These are phyloP conservation scores for Rhododendron ovatum DNA, from an alignment of 148 eudicot genomes.

Conservation along the genomic window DNA sequence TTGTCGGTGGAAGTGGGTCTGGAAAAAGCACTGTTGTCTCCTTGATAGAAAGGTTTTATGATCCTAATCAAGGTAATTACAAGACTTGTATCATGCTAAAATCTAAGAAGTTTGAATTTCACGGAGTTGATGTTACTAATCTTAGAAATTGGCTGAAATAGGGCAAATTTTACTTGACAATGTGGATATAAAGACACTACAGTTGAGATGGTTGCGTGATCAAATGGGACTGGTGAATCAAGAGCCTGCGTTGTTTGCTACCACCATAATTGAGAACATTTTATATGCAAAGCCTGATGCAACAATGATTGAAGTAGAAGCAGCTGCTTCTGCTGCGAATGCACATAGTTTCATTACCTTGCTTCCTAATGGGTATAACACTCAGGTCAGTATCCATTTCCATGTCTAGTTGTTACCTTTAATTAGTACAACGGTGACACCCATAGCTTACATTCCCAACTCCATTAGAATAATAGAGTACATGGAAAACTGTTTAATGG, in stretches of 20 bases:
- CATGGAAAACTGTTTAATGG: not conserved
- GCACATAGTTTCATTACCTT: slow-evolving; percentile 90
- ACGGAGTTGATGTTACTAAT: not conserved
- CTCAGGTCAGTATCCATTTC: slow-evolving; percentile 56
- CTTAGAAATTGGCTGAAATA: slow-evolving; percentile 18
- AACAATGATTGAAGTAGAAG: slow-evolving; percentile 85
- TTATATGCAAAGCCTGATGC: slow-evolving; percentile 91
- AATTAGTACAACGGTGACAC: not conserved
- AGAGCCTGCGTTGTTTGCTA: slow-evolving; percentile 98
- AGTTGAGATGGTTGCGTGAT: slow-evolving; percentile 80
- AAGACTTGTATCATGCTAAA: not conserved
- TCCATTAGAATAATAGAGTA: not conserved
- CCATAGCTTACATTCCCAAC: not conserved
- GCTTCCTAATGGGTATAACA: slow-evolving; percentile 95
- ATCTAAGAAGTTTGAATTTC: not conserved
- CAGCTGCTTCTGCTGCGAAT: slow-evolving; percentile 90
- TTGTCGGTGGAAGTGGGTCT: slow-evolving; percentile 98
- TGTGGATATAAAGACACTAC: slow-evolving; percentile 79
- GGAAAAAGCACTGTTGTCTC: slow-evolving; percentile 98
- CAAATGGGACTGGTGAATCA: slow-evolving; percentile 97
- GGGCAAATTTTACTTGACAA: slow-evolving; percentile 86
- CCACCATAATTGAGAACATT: slow-evolving; percentile 93
- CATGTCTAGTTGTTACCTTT: not conserved
- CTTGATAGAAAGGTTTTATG: slow-evolving; percentile 92
- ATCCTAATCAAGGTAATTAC: slow-evolving; percentile 78